A percentile compares a stretch with the other conserved stretches of the same genome.
Conservation (phyloP, 1,284 basidiomycete genomes). For the Takashimella koratensis region DNA sequence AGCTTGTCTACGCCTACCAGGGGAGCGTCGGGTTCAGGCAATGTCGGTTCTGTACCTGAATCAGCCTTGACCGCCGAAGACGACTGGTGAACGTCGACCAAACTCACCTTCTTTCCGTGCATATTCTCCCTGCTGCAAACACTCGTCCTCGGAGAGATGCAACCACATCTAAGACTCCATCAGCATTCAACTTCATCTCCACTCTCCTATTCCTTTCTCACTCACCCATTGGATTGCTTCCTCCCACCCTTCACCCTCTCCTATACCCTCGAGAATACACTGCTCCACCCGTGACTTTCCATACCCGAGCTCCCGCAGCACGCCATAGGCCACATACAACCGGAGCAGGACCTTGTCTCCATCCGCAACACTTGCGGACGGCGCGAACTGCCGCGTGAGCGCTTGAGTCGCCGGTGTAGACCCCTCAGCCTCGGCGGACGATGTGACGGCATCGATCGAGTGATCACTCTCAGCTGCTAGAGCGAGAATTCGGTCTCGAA, state of each 20-base stretch:
- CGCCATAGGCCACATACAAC: conserved; percentile 74
- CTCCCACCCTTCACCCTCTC: conserved; percentile 66
- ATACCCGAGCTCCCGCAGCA: conserved; percentile 81
- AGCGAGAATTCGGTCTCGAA: conserved; percentile 61
- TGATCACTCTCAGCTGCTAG: conserved; percentile 41
- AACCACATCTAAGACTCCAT: conserved; percentile 59
- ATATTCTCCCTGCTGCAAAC: conserved; percentile 43
- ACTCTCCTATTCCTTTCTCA: conserved; percentile 2
- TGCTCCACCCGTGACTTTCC: conserved; percentile 55
- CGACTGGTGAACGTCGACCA: too few relatives aligned
- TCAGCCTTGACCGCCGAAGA: too few relatives aligned
- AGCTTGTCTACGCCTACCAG: conserved; percentile 4
- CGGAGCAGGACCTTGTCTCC: conserved; percentile 70
- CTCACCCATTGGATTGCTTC: conserved; percentile 90
- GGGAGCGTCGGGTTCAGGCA: conserved; percentile 4
- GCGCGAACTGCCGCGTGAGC: background rate
- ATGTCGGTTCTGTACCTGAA: background rate
- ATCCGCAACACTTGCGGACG: background rate
- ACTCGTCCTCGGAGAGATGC: conserved; percentile 64
- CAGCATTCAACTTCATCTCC: background rate
- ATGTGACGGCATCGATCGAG: background rate
- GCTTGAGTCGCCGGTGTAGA: background rate
- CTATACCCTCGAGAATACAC: conserved; percentile 49
- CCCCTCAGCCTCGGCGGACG: background rate
- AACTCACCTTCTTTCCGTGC: conserved; percentile 23